A percentile compares a stretch with the other conserved stretches of the same genome.
phyloP scores from a whole-genome alignment of 1,139 yeast genomes.

The Protomyces pachydermus region DNA sequence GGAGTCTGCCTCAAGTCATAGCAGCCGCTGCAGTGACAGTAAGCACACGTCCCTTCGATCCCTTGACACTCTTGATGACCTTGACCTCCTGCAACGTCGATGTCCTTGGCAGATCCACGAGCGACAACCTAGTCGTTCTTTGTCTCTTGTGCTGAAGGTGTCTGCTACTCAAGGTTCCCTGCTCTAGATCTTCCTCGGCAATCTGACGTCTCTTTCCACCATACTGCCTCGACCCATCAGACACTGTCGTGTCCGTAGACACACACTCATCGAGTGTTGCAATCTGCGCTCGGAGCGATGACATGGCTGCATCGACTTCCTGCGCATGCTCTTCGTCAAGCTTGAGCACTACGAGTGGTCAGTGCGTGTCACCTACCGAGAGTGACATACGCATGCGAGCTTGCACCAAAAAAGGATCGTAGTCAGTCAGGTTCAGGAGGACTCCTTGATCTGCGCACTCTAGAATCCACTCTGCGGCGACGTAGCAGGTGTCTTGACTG shows the following conservation, averaged over 20 bases:
- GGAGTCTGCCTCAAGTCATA: no score
- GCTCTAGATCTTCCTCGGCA: background rate
- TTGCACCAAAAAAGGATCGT: background rate
- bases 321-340: background rate
- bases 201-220: no score
- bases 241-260: no score
- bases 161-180: background rate
- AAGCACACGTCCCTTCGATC: background rate
- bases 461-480: background rate
- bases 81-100: background rate
- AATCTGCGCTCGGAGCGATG: no score
- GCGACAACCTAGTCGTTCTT: background rate
- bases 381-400: background rate
- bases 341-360: background rate
- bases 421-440: background rate
- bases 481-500: background rate
- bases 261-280: no score
- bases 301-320: background rate
- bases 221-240: no score
- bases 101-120: background rate
- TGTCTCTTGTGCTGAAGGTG: background rate
- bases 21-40: background rate
- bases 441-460: background rate
- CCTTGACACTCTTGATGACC: background rate
- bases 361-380: background rate